Evolutionary conservation across 2,329 filamentous ascomycete genomes (phyloP), one percentile per base, ranked within the genome.

Genomic region (Fusarium heterosporum): DNA sequence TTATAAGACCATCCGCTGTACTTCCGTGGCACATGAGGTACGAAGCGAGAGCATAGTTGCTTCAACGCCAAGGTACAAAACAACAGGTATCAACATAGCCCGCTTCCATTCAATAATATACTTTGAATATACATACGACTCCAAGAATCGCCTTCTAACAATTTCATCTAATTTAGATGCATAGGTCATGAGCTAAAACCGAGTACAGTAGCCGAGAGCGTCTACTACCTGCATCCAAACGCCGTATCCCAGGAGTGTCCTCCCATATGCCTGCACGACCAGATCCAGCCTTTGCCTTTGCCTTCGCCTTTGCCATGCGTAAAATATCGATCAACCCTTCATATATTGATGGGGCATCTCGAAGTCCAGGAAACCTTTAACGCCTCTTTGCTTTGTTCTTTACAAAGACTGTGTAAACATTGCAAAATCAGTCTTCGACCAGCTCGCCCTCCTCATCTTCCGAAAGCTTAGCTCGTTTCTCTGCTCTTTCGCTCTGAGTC

Each of bases 391-490:
- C 60, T 50, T 48, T 46, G 38, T 70, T 67, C 46, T 66, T 53
- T 65, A 70, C 57, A 71, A 46, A 53, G 30, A 52, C 42, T 53
- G 29, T 42, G 49, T 49, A 39, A 29, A 14, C 36, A 25, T n/a
- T 28, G 14, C 45, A 63, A 32, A 26, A 34, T 63, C 56, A 77
- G 34, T 77, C 75, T 59, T 81, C 79, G 30, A 79, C 70, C 36
- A 84, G 77, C 66, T 84, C 83, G 30, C 83, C 83, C 59, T 84
- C 83, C 59, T 84, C 82, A 47, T 84, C 82, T 54, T 83, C 80
- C 1, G 81, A 83, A 28, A 82, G 72, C 49, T 78, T 78, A 46
- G 77, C 78, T n/a, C 81, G 77, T 61, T 84, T 84, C 63, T 79
- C 77, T 2, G 78, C 78, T 25, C 78, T 75, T 25, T 74, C 77